Base-by-base conservation (phyloP, 139 green algal species). In the Chlorella sp. region DNA sequence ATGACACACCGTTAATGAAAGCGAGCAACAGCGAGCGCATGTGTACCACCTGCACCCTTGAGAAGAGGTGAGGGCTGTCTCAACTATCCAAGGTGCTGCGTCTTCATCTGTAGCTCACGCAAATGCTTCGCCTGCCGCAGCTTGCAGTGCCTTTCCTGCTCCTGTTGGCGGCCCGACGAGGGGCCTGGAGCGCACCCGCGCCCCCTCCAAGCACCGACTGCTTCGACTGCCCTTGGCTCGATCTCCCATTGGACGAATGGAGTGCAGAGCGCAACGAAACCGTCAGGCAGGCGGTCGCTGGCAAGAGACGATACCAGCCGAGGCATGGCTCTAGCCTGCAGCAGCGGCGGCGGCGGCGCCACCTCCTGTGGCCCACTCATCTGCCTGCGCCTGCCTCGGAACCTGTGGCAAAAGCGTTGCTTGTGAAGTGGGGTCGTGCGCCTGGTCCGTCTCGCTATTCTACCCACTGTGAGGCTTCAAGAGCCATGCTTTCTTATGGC, bases 181-280 rank as follows among this genome's bases (percentile, higher is more conserved):
- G 48, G 48, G 48, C 48, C 48, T 57, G 48, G 48, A 57, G 48
- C 48, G 48, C 5, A 57, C 48, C 48, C 48, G 5, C 9, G 48
- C 48, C 48, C 48, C 48, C 48, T 57, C 48, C 48, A 57, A 57
- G 48, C 64, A 71, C 22, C 5, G 40, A 40, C 39, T 88, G 84
- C 68, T 88, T 88, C 39, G 66, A 88, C 15, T 88, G 84, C 40
- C 30, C 22, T 12, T 88, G 84, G 84, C 84, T 88, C 16, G 36
- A 80, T 3, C 30, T 88, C 28, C 84, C 84, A 12, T 28, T 88
- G 68, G 84, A 88, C 68, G 84, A 88, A 15, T 88, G 84, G 68
- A 69, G 34, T 7, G 68, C 84, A 0, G 19, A 66, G 39, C 37
- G 83, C 39, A 88, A 88, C 84, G 48, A 16, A 39, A 88, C 48